Evolutionary conservation across 2,329 filamentous ascomycete genomes (phyloP).

Genomic region (Sclerotinia trifoliorum): DNA sequence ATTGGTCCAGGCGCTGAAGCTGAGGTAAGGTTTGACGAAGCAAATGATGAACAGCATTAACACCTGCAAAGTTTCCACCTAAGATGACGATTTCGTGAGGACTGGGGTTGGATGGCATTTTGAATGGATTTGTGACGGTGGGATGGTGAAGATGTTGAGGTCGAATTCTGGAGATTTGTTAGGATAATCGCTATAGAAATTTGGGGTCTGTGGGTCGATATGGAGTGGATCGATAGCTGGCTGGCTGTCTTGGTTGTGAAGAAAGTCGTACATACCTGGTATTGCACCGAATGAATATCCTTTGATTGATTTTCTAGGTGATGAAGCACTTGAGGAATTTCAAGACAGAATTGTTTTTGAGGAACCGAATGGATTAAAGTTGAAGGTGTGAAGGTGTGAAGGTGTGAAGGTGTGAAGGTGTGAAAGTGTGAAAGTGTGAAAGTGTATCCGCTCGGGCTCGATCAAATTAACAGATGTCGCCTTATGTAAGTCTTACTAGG

Average conservation of each 20-base stretch:
- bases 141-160: not conserved
- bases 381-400: no score
- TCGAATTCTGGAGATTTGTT: not conserved
- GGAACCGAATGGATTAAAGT: not conserved
- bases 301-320: not conserved
- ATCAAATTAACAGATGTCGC: not conserved
- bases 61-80: conserved; percentile 52
- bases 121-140: not conserved
- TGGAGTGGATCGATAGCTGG: not conserved
- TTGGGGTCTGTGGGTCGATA: not conserved
- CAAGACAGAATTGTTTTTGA: not conserved
- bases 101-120: conserved; percentile 13
- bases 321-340: not conserved
- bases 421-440: no score
- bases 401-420: no score
- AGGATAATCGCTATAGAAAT: not conserved
- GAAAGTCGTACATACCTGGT: not conserved
- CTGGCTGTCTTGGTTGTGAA: not conserved
- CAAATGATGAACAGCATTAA: conserved; percentile 51
- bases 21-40: conserved; percentile 50
- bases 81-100: conserved; percentile 47
- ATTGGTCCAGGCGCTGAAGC: conserved; percentile 36
- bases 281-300: not conserved
- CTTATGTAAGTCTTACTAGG: no score
- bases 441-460: not conserved